A percentile compares a stretch with the other conserved stretches of the same genome.
Evolutionary conservation across 192 early-diverging fungal species (phyloP).

Genomic region (Mortierella hygrophila): DNA sequence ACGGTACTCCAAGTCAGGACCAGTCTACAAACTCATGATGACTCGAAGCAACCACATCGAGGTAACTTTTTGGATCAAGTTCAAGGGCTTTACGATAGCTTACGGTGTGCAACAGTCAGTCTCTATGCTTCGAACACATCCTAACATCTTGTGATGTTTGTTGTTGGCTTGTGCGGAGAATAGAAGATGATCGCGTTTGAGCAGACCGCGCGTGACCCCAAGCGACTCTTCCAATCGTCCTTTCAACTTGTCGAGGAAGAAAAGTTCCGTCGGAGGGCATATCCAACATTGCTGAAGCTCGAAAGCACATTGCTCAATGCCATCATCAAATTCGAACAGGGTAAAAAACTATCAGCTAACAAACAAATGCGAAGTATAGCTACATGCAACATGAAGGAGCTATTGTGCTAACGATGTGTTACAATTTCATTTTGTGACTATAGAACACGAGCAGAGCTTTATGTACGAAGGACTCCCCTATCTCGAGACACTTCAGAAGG

Average conservation of each 20-base stretch:
- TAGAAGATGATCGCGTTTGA: conserved; percentile 85
- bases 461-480: conserved; percentile 36
- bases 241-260: conserved; percentile 90
- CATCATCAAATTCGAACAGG: conserved; percentile 67
- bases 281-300: conserved; percentile 76
- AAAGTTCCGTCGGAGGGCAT: conserved; percentile 81
- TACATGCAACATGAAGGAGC: neutral
- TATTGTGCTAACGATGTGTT: neutral
- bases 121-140: neutral
- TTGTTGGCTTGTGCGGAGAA: neutral
- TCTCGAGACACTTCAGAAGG: conserved; percentile 47
- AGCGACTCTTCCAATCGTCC: conserved; percentile 76
- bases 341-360: conserved; percentile 40
- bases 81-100: neutral
- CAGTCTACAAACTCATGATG: conserved; percentile 60
- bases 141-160: neutral
- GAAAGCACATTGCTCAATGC: conserved; percentile 69
- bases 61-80: conserved; percentile 29
- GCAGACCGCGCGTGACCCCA: conserved; percentile 79
- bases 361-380: no score
- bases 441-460: conserved; percentile 33
- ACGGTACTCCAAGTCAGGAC: conserved; percentile 27
- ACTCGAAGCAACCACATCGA: conserved; percentile 62
- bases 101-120: neutral
- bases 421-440: no score